These are phyloP conservation scores for Melanogaster broomeanus DNA, from an alignment of 768 basidiomycete species.

Conservation along the genomic window DNA sequence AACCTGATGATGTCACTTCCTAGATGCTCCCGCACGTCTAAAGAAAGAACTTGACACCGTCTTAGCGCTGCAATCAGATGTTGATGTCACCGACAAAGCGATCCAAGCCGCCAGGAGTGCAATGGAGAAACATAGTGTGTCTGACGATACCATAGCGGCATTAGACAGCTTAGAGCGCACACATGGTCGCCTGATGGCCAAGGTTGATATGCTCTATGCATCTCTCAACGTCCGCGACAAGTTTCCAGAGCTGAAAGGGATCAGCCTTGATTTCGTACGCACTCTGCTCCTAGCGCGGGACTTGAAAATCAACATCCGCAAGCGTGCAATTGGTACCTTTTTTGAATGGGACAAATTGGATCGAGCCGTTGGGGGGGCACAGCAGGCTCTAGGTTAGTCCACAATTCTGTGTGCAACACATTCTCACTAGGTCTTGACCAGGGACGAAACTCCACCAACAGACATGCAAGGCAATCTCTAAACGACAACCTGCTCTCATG, in stretches of 20 bases:
- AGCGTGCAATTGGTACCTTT: constrained; percentile 34
- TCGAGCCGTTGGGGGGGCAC: constrained; percentile 33
- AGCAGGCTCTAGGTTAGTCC: constrained; percentile 18
- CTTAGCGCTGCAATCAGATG: constrained; percentile 24
- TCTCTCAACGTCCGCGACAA: constrained; percentile 8
- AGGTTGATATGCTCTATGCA: constrained; percentile 6
- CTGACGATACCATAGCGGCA: constrained; percentile 12
- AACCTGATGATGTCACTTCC: neutral
- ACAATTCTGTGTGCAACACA: neutral
- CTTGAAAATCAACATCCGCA: constrained; percentile 41
- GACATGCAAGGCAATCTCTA: constrained; percentile 29
- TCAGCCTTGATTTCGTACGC: constrained; percentile 6
- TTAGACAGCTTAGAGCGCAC: constrained; percentile 18
- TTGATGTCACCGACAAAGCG: constrained; percentile 25
- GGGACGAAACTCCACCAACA: constrained; percentile 34
- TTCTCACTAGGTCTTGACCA: neutral
- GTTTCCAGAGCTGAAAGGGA: constrained; percentile 5
- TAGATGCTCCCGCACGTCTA: neutral
- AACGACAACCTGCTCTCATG: constrained; percentile 25
- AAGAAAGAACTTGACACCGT: constrained; percentile 7
- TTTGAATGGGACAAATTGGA: constrained; percentile 40
- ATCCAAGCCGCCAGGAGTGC: constrained; percentile 12
- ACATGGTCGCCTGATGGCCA: neutral
- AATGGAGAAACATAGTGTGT: constrained; percentile 3
- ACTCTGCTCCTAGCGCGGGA: constrained; percentile 19